Evolutionary conservation across 192 early-diverging fungal genomes (phyloP).

Genomic region (Kickxella alabastrina): DNA sequence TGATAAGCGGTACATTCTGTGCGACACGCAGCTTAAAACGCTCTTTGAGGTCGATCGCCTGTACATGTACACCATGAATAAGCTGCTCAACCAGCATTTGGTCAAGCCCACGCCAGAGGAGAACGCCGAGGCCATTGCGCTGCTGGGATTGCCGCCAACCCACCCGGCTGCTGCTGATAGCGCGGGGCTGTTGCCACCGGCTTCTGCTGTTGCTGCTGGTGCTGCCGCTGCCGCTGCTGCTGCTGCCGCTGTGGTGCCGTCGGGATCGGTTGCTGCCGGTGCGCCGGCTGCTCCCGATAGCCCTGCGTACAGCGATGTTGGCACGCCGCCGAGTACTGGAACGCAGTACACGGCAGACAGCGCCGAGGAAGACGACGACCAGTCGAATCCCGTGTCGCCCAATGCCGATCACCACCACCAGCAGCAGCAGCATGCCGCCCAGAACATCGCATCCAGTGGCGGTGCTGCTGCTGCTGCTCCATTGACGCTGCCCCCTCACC

Average conservation of each 20-base stretch:
- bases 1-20: conserved; percentile 52
- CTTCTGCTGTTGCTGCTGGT: not conserved
- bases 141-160: conserved; percentile 27
- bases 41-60: conserved; percentile 37
- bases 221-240: conserved; percentile 1
- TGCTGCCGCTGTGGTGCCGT: no score
- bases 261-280: no score
- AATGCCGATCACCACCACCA: not conserved
- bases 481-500: conserved; percentile 27
- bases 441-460: no score
- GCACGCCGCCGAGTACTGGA: not conserved
- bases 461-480: no score
- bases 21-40: conserved; percentile 40
- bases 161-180: conserved; percentile 32
- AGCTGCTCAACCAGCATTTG: conserved; percentile 49
- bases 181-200: not conserved
- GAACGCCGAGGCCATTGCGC: conserved; percentile 30
- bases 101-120: conserved; percentile 47
- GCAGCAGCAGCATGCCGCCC: not conserved
- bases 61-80: conserved; percentile 54
- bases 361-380: conserved; percentile 11
- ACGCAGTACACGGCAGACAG: conserved; percentile 4
- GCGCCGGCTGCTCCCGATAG: conserved; percentile 6
- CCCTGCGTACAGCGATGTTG: conserved; percentile 17
- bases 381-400: conserved; percentile 6